Base-by-base conservation (phyloP, 306 rosid species). In the Neltuma alba region DNA sequence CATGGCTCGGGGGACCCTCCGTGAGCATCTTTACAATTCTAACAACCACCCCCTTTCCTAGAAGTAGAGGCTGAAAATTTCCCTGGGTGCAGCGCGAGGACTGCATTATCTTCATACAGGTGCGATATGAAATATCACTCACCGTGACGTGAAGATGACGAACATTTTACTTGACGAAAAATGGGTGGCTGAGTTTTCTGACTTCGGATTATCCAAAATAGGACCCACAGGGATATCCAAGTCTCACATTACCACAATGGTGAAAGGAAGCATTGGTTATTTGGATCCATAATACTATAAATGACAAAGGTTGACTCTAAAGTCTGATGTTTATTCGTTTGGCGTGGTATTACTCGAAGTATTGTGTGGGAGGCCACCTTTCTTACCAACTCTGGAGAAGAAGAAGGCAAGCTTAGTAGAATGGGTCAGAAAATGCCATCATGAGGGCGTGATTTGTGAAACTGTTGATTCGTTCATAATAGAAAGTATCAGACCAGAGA, bases 341-440 rank as follows among this genome's bases (percentile, higher is more conserved):
- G 87, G 91, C 0, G 87, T 88, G 1, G 84, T 88, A 0, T 16
- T 88, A 0, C 73, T 79, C 0, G 89, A 88, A 23, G 75, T 83
- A 0, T 11, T 85, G 0, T 83, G 84, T 13, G 79, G 50, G 0
- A 70, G 87, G 27, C 77, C 85, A 0, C 81, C 86, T 0, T 3
- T 80, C 0, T 0, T 79, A 0, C 77, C 50, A 1, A 36, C 6
- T 0, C 27, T 8, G 0, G 82, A 50, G 25, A 20, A 50, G 58
- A 10, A 50, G 25, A 20, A 50, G 58, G 27, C 25, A 5, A 20
- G 25, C 25, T 20, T 50, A 20, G 58, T 20, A 10, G 25, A 50
- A 20, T 50, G 25, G 58, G 58, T 20, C 58, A 50, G 25, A 20
- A 20, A 20, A 5, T 18, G 27, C 2, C 25, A 20, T 20, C 55